Evolutionary conservation across 2,329 filamentous ascomycete genomes (phyloP), one percentile per base, ranked within the genome.

Genomic region (Colletotrichum musicola): DNA sequence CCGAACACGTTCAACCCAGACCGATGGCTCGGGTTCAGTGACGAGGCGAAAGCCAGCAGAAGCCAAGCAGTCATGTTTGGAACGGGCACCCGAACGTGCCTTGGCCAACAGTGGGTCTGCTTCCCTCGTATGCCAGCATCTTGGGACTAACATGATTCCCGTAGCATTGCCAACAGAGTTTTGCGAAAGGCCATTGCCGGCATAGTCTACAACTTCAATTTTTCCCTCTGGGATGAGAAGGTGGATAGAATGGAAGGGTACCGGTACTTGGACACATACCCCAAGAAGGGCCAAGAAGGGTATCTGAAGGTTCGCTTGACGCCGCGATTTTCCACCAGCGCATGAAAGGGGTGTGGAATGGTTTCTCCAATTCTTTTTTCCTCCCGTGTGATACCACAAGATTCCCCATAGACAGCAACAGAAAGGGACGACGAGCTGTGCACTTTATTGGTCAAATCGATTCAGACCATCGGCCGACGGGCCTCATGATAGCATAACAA

Each of bases 71-170:
- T 63, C 1, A 63, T 51, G 3, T 72, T 72, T 50, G 71, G 71
- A 5, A 72, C 70, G 0, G 71, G 70, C 3, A 71, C 70, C 3
- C 42, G 71, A 30, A 72, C 68, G n/a, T 72, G 71, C n/a, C 40
- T 72, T 20, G 71, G 71, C 2, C 70, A 72, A 38, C 64, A 65
- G 68, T 70, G 40, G 25, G 68, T 69, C n/a, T 16, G 18, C 9
- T 13, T 4, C 4, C 10, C 30, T 35, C 6, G 30, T 5, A 35
- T 35, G 30, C 7, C 30, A 10, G 30, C 9, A 13, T 44, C 18
- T 9, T 6, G 4, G 20, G 14, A 12, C 18, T 50, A 10, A 42
- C 51, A 27, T 20, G 35, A 16, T 9, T 25, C 13, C 16, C 7
- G 14, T 3, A 70, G 68, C 13, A 64, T 72, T 14, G 71, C 71